Percentiles rank a stretch among this genome's conserved stretches.
phyloP scores from a whole-genome alignment of 1,284 basidiomycete genomes.

The Fomitopsis schrenkii region DNA sequence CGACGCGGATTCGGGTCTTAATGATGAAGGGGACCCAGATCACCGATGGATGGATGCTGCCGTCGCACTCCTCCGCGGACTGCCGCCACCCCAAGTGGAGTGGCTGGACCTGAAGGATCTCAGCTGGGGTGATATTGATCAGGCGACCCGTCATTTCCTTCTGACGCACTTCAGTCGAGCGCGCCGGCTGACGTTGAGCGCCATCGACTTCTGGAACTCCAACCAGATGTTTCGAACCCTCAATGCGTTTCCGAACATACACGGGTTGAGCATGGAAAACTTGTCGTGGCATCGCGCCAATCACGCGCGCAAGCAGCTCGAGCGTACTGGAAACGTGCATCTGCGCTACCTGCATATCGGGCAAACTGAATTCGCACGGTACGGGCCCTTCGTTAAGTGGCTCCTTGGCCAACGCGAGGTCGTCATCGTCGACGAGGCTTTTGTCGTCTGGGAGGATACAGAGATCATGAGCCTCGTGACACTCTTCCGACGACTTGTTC shows the following conservation, averaged over 20 bases:
- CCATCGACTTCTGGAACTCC: conserved; percentile 10
- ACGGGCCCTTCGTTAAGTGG: conserved; percentile 6
- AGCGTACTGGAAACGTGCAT: background rate
- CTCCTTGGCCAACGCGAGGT: background rate
- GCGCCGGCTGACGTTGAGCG: background rate
- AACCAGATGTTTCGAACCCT: conserved; percentile 8
- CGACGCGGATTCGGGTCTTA: conserved; percentile 1
- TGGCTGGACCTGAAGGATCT: conserved; percentile 4
- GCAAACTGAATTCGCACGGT: conserved; percentile 4
- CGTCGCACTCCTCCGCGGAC: background rate
- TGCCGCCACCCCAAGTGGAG: background rate
- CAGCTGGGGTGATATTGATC: conserved; percentile 8
- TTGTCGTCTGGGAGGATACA: conserved; percentile 7
- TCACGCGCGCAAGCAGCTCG: conserved; percentile 2
- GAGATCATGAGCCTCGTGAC: conserved; percentile 2
- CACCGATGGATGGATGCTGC: conserved; percentile 3
- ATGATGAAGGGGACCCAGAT: conserved; percentile 3
- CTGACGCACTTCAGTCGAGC: background rate
- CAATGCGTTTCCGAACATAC: conserved; percentile 2
- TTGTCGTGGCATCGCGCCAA: conserved; percentile 5
- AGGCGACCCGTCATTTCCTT: background rate
- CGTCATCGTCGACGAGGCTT: conserved; percentile 3
- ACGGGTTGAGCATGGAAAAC: conserved; percentile 3
- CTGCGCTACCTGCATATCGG: conserved; percentile 3
- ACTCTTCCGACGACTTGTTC: conserved; percentile 1